Percentiles rank a stretch among this genome's conserved stretches.
These are phyloP conservation scores for Fusarium setosum DNA, from an alignment of 2,329 filamentous ascomycete species.

Conservation along the genomic window DNA sequence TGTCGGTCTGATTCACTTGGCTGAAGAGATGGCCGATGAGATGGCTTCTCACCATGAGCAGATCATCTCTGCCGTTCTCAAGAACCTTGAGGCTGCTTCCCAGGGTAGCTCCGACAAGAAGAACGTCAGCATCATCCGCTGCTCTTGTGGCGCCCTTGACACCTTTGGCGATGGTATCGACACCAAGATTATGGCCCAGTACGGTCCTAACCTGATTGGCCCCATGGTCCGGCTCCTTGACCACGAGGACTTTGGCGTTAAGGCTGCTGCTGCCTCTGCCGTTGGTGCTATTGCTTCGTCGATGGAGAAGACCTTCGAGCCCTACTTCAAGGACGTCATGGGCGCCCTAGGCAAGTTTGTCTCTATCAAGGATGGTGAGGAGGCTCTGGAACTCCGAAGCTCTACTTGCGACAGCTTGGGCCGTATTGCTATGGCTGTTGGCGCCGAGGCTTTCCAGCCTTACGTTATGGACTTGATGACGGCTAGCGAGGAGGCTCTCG, in stretches of 20 bases:
- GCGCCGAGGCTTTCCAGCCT: slow-evolving; percentile 85
- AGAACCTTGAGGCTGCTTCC: slow-evolving; percentile 87
- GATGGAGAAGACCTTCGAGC: slow-evolving; percentile 83
- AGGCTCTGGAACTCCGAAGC: slow-evolving; percentile 89
- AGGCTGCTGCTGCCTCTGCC: slow-evolving; percentile 88
- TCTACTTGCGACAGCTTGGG: slow-evolving; percentile 94
- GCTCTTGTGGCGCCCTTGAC: slow-evolving; percentile 90
- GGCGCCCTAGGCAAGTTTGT: slow-evolving; percentile 86
- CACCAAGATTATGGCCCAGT: slow-evolving; percentile 77
- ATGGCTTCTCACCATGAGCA: slow-evolving; percentile 86
- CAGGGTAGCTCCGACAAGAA: slow-evolving; percentile 77
- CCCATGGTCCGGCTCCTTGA: slow-evolving; percentile 86
- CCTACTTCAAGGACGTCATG: slow-evolving; percentile 95
- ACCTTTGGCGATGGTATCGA: slow-evolving; percentile 92
- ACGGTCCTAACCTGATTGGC: slow-evolving; percentile 84
- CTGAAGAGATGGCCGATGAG: slow-evolving; percentile 93
- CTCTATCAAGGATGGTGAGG: slow-evolving; percentile 86
- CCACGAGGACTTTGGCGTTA: slow-evolving; percentile 89
- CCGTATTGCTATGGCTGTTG: slow-evolving; percentile 90
- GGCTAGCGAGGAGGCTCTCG: slow-evolving; percentile 89
- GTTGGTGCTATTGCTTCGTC: slow-evolving; percentile 91
- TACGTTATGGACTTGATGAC: slow-evolving; percentile 93
- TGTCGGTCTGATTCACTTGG: slow-evolving; percentile 87
- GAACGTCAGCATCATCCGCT: slow-evolving; percentile 87
- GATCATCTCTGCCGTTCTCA: slow-evolving; percentile 85